Percentiles rank a stretch among this genome's conserved stretches.
Conservation (phyloP, 768 basidiomycete species). For the Rhodocollybia butyracea region DNA sequence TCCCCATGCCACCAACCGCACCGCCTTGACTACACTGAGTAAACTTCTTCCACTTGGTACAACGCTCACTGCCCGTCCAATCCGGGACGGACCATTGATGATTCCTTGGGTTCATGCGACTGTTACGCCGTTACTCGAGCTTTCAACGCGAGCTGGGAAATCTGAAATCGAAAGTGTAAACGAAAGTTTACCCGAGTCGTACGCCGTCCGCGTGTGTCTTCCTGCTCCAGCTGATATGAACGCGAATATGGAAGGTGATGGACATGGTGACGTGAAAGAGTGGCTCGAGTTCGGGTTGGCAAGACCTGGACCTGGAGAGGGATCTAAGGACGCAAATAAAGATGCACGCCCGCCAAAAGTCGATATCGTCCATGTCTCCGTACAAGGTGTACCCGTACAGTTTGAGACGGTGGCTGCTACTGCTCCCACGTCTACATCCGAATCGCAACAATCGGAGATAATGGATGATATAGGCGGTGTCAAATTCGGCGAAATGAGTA, state of each 20-base stretch:
- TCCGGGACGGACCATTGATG: constrained; percentile 54
- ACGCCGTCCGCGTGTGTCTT: constrained; percentile 57
- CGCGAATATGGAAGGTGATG: too few relatives aligned
- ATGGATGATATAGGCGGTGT: constrained; percentile 1
- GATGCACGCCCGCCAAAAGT: constrained; percentile 37
- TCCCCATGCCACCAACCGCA: constrained; percentile 26
- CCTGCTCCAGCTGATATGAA: constrained; percentile 56
- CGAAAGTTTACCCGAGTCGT: constrained; percentile 35
- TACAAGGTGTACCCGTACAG: constrained; percentile 63
- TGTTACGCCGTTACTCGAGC: constrained; percentile 51
- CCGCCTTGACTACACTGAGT: constrained; percentile 20
- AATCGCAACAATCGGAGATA: constrained; percentile 20
- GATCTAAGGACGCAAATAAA: constrained; percentile 6
- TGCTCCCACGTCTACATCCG: constrained; percentile 31
- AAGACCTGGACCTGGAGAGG: constrained; percentile 24
- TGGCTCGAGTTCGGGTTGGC: constrained; percentile 78
- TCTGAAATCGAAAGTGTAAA: constrained; percentile 10
- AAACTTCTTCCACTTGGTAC: constrained; percentile 12
- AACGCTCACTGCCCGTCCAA: constrained; percentile 24
- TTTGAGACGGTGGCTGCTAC: constrained; percentile 48
- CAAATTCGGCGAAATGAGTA: constrained; percentile 48
- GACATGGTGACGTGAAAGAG: too few relatives aligned
- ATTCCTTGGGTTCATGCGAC: constrained; percentile 55
- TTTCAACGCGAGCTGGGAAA: constrained; percentile 15
- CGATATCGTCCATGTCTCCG: constrained; percentile 54